phyloP scores from a whole-genome alignment of 1,284 basidiomycete genomes.

The Ceratobasidium sp. region DNA sequence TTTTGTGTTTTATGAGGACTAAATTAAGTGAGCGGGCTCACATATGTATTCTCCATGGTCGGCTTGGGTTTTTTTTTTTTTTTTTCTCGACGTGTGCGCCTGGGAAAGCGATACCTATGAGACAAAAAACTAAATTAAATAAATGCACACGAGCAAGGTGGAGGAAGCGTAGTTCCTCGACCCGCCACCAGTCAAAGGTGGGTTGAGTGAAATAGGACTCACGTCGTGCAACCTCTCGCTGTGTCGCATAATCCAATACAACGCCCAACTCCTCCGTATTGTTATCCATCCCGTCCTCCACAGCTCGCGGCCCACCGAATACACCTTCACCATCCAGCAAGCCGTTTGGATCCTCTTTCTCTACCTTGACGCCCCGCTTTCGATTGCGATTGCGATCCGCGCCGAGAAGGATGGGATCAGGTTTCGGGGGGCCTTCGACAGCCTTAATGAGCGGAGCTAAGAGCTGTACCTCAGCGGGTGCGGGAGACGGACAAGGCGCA shows the following conservation, averaged over 20 bases:
- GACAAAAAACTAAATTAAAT: neutral
- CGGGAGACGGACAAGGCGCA: no score
- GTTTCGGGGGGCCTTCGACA: conserved; percentile 83
- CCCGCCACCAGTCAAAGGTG: neutral
- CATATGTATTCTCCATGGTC: conserved; percentile 95
- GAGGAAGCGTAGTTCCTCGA: no score
- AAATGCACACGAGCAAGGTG: neutral
- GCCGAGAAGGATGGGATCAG: conserved; percentile 69
- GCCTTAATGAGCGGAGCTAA: conserved; percentile 84
- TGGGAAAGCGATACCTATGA: conserved; percentile 62
- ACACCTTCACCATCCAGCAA: conserved; percentile 64
- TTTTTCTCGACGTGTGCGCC: conserved; percentile 60
- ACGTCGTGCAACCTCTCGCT: conserved; percentile 77
- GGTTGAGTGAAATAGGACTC: conserved; percentile 56
- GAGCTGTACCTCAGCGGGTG: no score
- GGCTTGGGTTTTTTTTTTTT: conserved; percentile 90
- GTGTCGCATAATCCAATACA: conserved; percentile 77
- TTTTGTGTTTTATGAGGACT: no score
- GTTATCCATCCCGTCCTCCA: conserved; percentile 91
- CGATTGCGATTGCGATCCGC: conserved; percentile 61
- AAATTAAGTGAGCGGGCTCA: conserved; percentile 61
- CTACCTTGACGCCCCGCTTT: conserved; percentile 54
- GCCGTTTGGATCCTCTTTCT: conserved; percentile 58
- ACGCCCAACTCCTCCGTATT: conserved; percentile 76
- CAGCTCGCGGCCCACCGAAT: conserved; percentile 52